Conservation (phyloP, 2,329 filamentous ascomycete species). For the Mollisiaceae sp. region DNA sequence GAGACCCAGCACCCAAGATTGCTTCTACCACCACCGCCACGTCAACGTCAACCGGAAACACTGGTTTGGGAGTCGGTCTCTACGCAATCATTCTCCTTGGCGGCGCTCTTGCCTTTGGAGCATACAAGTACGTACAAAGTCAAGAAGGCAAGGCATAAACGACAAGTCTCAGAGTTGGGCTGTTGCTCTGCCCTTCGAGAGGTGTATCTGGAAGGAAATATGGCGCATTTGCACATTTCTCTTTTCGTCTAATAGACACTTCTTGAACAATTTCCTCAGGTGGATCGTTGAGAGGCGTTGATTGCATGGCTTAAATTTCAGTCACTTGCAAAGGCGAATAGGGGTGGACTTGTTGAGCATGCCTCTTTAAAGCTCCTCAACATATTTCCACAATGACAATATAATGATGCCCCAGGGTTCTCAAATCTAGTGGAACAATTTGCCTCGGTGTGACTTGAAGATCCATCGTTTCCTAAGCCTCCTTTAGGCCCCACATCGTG, state of each 20-base stretch:
- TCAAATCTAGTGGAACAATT: neutral
- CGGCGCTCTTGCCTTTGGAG: constrained; percentile 76
- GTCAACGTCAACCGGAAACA: constrained; percentile 45
- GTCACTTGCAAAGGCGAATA: constrained; percentile 9
- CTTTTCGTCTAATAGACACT: constrained; percentile 11
- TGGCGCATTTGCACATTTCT: constrained; percentile 3
- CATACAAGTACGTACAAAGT: constrained; percentile 80
- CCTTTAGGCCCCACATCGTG: neutral
- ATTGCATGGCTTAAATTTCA: constrained; percentile 8
- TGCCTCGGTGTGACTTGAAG: neutral
- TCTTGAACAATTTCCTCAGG: constrained; percentile 1
- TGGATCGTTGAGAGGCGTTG: constrained; percentile 12
- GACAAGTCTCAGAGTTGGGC: neutral
- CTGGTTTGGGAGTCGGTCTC: constrained; percentile 74
- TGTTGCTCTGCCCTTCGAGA: constrained; percentile 12
- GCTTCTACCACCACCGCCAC: constrained; percentile 55
- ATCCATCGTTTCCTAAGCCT: neutral
- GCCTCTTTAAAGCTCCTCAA: constrained; percentile 2
- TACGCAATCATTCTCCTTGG: constrained; percentile 83
- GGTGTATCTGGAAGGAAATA: constrained; percentile 11
- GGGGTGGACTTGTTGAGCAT: constrained; percentile 4
- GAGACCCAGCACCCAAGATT: constrained; percentile 77
- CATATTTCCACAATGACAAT: constrained; percentile 1
- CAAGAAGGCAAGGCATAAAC: constrained; percentile 37
- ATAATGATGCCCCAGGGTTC: constrained; percentile 4